Base-by-base conservation (phyloP, 306 rosid genomes). In the Cicer chorassanicum region DNA sequence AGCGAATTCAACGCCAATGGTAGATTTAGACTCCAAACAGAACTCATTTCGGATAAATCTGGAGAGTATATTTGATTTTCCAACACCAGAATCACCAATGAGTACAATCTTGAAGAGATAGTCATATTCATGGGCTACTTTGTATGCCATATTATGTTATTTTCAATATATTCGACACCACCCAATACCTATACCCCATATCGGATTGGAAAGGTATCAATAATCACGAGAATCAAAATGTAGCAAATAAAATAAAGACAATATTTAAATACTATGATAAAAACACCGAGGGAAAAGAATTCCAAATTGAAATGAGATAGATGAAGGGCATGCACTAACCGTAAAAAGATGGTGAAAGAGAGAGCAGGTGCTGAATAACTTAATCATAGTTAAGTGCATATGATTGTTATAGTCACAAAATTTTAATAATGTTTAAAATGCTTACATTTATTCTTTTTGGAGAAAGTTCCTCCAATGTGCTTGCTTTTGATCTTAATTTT, bases 401-500 rank as follows among this genome's bases (percentile, higher is more conserved):
- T n/a, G n/a, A n/a, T n/a, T n/a, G n/a, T n/a, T n/a, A n/a, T n/a
- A n/a, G n/a, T n/a, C n/a, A n/a, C n/a, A n/a, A n/a, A n/a, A n/a
- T n/a, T n/a, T n/a, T n/a, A n/a, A n/a, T n/a, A n/a, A n/a, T n/a
- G n/a, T n/a, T n/a, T n/a, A n/a, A 54, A 78, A 40, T 36, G 55
- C 92, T 78, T 81, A 91, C 98, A 86, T 89, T 94, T 91, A 69
- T 88, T 82, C 85, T 86, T 94, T 83, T 94, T 91, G 80, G 98
- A 87, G 88, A 94, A 94, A 62, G 99, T 85, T 69, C 97, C 97
- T 76, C 90, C 99, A 51, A 94, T 94, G 7, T 92, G 90, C 80
- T 90, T 92, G 84, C 95, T 92, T 86, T 88, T 94, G 64, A 87
- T 75, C 80, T 91, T 86, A 64, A 92, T 77, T 49, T 85, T 81